Percentiles rank a stretch among this genome's conserved stretches.
Conservation (phyloP, 805 yeast species). For the Lachancea thermotolerans region DNA sequence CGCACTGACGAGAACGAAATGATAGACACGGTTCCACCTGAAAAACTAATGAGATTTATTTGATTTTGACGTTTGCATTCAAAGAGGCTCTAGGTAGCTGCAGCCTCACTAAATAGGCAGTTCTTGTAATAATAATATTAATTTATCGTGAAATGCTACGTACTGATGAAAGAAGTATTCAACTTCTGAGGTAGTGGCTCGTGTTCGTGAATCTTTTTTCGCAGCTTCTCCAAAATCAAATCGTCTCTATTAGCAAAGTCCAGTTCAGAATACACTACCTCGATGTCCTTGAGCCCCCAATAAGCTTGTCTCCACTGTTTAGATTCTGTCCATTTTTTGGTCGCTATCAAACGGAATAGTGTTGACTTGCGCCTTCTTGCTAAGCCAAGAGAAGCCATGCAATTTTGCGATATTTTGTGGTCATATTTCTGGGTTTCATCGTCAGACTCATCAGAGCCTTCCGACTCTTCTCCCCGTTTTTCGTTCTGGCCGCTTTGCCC, state of each 20-base stretch:
- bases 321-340: constrained; percentile 56
- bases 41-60: constrained; percentile 37
- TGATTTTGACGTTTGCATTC: constrained; percentile 9
- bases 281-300: constrained; percentile 29
- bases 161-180: not conserved
- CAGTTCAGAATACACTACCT: constrained; percentile 24
- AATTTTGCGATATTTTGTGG: constrained; percentile 31
- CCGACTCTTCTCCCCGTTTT: constrained; percentile 5
- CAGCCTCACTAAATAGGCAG: constrained; percentile 2
- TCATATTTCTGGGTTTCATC: constrained; percentile 10
- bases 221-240: constrained; percentile 18
- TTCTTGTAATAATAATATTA: constrained; percentile 4
- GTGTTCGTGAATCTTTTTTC: constrained; percentile 6
- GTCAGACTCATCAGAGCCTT: constrained; percentile 1
- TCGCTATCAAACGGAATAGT: constrained; percentile 69
- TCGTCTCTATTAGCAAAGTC: constrained; percentile 18
- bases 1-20: constrained; percentile 55
- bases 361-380: constrained; percentile 67
- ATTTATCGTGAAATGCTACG: not conserved
- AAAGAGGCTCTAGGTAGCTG: not conserved
- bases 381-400: constrained; percentile 42
- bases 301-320: constrained; percentile 28
- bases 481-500: not conserved
- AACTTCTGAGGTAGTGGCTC: not conserved
- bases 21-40: constrained; percentile 59